Evolutionary conservation across 495 filamentous ascomycete genomes (phyloP), one percentile per base, ranked within the genome.

Genomic region (Aspergillus incahuasiensis): DNA sequence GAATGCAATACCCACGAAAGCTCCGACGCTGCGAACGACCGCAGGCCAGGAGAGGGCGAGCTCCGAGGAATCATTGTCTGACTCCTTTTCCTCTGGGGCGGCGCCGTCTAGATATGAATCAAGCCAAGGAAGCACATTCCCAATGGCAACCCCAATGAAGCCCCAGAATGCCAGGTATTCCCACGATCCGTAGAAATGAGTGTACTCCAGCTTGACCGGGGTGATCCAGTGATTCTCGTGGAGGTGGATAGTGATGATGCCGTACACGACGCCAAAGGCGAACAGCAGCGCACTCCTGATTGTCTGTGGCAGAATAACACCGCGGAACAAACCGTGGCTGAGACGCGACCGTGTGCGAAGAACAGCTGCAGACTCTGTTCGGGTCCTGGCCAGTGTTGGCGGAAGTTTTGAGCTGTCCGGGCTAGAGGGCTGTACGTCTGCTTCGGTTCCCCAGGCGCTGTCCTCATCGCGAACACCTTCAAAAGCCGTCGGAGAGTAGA

Each of bases 1-100:
- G 75, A 96, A 97, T 18, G 91, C 91, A 68, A 98, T 94, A 12
- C 94, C 94, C 21, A 96, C 84, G 71, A 98, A 97, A 15, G 90
- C 91, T 35, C 94, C 95, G 40, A 97, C 85, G 56, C 91, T 89
- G 52, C 94, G 79, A 18, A 97, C 83, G 9, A 88, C 87, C 28
- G 87, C 82, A 39, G 85, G 85, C 92, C 90, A 97, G 56, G 90
- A 88, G 1, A 81, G 77, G 16, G 67, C 66, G 9, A 68, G 69
- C 5, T 76, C 66, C 21, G 57, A 64, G 49, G 58, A 61, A 5
- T 68, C 62, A 49, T 52, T 67, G 34, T 45, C 56, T 30, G 56
- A 61, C 44, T 50, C 58, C 56, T 61, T 69, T 1, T 60, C 18
- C 40, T 60, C 38, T 46, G 71, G 63, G 21, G 53, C 42, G 25